phyloP scores from a whole-genome alignment of 805 yeast genomes.

The Candida yuanshanica region DNA sequence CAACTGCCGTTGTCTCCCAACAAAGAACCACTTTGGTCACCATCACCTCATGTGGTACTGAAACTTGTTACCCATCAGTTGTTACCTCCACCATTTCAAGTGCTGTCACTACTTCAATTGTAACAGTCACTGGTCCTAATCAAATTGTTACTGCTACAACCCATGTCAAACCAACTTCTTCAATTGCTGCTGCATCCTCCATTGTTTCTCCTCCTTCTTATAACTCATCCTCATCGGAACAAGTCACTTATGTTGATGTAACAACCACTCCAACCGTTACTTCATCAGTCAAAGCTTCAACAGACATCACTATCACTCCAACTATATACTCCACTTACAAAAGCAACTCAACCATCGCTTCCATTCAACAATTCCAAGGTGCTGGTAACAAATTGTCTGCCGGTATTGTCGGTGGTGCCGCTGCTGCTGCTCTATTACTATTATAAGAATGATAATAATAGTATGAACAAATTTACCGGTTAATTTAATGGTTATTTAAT shows the following conservation, averaged over 20 bases:
- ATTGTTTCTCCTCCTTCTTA: conserved; percentile 28
- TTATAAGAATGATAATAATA: conserved; percentile 2
- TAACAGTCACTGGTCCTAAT: conserved; percentile 18
- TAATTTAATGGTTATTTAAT: background rate
- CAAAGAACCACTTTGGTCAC: conserved; percentile 19
- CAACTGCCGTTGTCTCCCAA: conserved; percentile 11
- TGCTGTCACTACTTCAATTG: conserved; percentile 14
- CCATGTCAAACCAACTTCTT: conserved; percentile 7
- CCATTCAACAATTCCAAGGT: conserved; percentile 19
- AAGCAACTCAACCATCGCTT: conserved; percentile 11
- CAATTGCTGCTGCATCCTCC: conserved; percentile 1
- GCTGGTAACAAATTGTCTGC: conserved; percentile 13
- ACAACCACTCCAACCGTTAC: conserved; percentile 33
- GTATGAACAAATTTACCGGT: background rate
- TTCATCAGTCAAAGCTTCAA: conserved; percentile 38
- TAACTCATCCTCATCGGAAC: conserved; percentile 32
- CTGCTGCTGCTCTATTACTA: conserved; percentile 24
- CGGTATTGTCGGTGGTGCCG: conserved; percentile 22
- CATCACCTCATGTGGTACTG: conserved; percentile 24
- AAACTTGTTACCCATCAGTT: conserved; percentile 10
- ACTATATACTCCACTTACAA: conserved; percentile 31
- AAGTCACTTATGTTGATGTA: conserved; percentile 32
- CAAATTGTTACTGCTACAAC: conserved; percentile 20
- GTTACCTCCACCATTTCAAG: conserved; percentile 9
- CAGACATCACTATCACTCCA: conserved; percentile 32